Evolutionary conservation across 1,139 yeast genomes (phyloP).

Genomic region (Yamadazyma membranifaciens): DNA sequence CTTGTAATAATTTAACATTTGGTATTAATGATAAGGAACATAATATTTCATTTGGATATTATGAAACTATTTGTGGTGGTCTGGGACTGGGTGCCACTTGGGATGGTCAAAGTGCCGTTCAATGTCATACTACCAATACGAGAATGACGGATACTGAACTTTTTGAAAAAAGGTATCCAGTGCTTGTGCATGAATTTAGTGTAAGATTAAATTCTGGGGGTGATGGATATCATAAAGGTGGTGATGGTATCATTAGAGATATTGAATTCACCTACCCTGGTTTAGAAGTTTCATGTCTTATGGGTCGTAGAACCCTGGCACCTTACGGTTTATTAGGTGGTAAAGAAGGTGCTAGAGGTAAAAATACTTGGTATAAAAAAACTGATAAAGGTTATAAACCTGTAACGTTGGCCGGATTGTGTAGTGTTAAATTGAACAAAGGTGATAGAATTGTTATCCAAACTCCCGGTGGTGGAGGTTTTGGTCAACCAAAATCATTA

Average conservation of each 20-base stretch:
- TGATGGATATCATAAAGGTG: constrained; percentile 39
- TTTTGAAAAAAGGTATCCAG: constrained; percentile 49
- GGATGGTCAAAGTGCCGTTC: constrained; percentile 49
- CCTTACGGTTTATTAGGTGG: constrained; percentile 50
- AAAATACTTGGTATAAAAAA: constrained; percentile 36
- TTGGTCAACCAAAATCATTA: constrained; percentile 21
- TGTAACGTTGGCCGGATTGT: constrained; percentile 42
- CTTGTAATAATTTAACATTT: constrained; percentile 50
- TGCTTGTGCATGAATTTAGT: constrained; percentile 39
- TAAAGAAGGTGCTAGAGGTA: constrained; percentile 37
- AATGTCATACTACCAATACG: constrained; percentile 50
- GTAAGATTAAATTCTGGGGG: constrained; percentile 44
- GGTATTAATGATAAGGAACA: constrained; percentile 40
- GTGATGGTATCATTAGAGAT: constrained; percentile 47
- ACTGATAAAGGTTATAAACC: constrained; percentile 23
- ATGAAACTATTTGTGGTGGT: constrained; percentile 51
- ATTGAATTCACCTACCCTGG: constrained; percentile 41
- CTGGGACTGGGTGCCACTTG: constrained; percentile 51
- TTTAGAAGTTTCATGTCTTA: constrained; percentile 43
- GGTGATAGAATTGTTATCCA: constrained; percentile 44
- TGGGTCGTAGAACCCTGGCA: constrained; percentile 45
- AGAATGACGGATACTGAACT: constrained; percentile 48
- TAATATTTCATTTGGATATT: constrained; percentile 43
- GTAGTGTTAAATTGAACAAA: constrained; percentile 35
- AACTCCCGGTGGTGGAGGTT: constrained; percentile 55